Percentiles rank a stretch among this genome's conserved stretches.
phyloP scores from a whole-genome alignment of 257 asterid species.

The Solanum paucissectum region DNA sequence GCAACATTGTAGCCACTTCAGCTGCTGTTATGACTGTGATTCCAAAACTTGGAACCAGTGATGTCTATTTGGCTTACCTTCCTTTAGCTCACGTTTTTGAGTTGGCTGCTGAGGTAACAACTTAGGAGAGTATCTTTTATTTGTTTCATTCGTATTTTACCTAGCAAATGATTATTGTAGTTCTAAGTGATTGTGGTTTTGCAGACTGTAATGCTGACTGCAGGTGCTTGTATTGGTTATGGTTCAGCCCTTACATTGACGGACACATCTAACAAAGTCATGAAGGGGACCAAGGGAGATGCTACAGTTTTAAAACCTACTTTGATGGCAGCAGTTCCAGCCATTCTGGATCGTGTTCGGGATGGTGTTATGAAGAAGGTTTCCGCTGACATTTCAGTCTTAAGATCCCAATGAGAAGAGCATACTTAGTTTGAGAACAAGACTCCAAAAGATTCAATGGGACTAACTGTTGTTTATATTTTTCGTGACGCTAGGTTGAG shows the following conservation, averaged over 20 bases:
- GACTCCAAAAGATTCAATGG: not conserved
- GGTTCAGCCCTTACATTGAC: slow-evolving; percentile 80
- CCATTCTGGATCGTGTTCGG: slow-evolving; percentile 84
- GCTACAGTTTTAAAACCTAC: slow-evolving; percentile 74
- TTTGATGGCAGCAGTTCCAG: slow-evolving; percentile 80
- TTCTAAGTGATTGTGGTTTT: slow-evolving; percentile 22
- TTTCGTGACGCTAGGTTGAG: slow-evolving; percentile 44
- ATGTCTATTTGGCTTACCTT: slow-evolving; percentile 76
- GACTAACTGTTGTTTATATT: slow-evolving; percentile 3
- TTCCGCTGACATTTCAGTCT: not conserved
- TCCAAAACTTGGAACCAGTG: slow-evolving; percentile 58
- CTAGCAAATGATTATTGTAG: not conserved
- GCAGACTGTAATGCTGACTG: slow-evolving; percentile 77
- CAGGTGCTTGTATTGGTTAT: slow-evolving; percentile 75
- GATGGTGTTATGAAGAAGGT: slow-evolving; percentile 93
- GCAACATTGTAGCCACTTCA: slow-evolving; percentile 80
- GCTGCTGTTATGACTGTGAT: slow-evolving; percentile 87
- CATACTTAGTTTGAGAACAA: not conserved
- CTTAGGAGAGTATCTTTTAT: not conserved
- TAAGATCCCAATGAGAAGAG: not conserved
- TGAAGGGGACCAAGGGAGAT: slow-evolving; percentile 88
- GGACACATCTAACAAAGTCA: slow-evolving; percentile 85
- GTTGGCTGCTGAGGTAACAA: slow-evolving; percentile 83
- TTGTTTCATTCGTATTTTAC: not conserved
- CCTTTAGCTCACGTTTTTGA: slow-evolving; percentile 95